Evolutionary conservation across 2,329 filamentous ascomycete species (phyloP).

Genomic region (Leptoxyphium fumago): DNA sequence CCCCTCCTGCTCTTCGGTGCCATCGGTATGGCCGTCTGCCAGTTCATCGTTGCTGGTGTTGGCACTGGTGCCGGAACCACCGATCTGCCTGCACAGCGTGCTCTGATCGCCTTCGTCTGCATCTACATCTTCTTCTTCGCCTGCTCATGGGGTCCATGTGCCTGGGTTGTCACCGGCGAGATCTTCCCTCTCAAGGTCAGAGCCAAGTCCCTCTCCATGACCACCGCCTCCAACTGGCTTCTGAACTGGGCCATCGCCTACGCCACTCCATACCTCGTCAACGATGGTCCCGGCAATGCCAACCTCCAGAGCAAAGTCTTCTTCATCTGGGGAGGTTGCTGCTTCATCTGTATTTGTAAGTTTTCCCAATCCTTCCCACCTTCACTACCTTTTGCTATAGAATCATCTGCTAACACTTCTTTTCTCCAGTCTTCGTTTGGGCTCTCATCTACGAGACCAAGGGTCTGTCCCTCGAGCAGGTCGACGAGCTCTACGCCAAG

Average conservation of each 20-base stretch:
- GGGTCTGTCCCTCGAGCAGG: constrained; percentile 65
- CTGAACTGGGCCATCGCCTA: constrained; percentile 69
- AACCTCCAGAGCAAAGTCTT: constrained; percentile 47
- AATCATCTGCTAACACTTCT: background rate
- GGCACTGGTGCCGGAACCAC: constrained; percentile 38
- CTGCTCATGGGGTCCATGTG: constrained; percentile 26
- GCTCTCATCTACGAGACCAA: constrained; percentile 65
- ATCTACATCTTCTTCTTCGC: constrained; percentile 27
- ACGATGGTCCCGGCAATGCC: constrained; percentile 49
- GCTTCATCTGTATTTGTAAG: constrained; percentile 31
- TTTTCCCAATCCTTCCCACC: background rate
- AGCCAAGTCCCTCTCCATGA: constrained; percentile 27
- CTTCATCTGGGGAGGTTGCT: constrained; percentile 45
- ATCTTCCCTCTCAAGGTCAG: constrained; percentile 34
- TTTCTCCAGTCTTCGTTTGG: constrained; percentile 25
- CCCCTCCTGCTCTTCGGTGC: constrained; percentile 59
- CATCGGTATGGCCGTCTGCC: constrained; percentile 50
- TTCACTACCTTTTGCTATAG: background rate
- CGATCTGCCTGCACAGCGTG: constrained; percentile 14
- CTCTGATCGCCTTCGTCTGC: constrained; percentile 25
- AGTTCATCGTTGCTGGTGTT: constrained; percentile 35
- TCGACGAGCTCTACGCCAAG: constrained; percentile 64
- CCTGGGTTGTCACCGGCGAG: constrained; percentile 32
- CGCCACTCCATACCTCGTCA: constrained; percentile 55
- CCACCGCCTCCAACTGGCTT: constrained; percentile 33